Base-by-base conservation (phyloP, 805 yeast species). In the Yarrowia deformans region DNA sequence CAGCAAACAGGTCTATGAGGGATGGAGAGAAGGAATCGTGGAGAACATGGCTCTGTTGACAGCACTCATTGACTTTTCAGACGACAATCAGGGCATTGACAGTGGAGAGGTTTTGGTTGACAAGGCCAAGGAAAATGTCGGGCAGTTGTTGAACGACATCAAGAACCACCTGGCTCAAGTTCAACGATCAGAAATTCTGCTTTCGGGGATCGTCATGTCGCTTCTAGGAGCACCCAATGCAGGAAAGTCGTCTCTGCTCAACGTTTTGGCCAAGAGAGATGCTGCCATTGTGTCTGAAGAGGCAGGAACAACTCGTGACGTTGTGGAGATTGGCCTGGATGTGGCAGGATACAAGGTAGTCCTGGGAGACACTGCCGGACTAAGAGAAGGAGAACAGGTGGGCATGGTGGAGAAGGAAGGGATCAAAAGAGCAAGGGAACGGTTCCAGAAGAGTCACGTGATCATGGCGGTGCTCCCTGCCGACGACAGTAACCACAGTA, bases 161-260 rank as follows among this genome's bases (percentile, higher is more conserved):
- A 69, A 74, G 0, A 55, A 61, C 1, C 84, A 83, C 70, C 69
- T 82, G 29, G 69, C 75, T 8, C 70, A 61, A 8, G 61, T 72
- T 6, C 48, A 71, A 42, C 42, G 72, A 18, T 69, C 73, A 0
- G 90, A 88, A 72, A 80, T 93, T 1, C 77, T 94, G 16, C 77
- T 88, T 49, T 81, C 84, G 32, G 99, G 99, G 0, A 87, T 94
- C 37, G 86, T 85, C 69, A 74, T 93, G 34, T 87, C 89, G 0
- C 79, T 95, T 10, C 72, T 93, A 14, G 99, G 99, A 0, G 95
- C 97, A 8, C 97, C 99, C 1, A 95, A 95, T 77, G 97, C 97
- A 0, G 99, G 99, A 0, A 95, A 95, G 76, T 93, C 97, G 3
- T 91, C 97, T 0, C 79, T 95, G 12, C 78, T 95, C 66, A 95